Base-by-base conservation (phyloP, 2,329 filamentous ascomycete genomes). In the Pseudogymnoascus sp. region DNA sequence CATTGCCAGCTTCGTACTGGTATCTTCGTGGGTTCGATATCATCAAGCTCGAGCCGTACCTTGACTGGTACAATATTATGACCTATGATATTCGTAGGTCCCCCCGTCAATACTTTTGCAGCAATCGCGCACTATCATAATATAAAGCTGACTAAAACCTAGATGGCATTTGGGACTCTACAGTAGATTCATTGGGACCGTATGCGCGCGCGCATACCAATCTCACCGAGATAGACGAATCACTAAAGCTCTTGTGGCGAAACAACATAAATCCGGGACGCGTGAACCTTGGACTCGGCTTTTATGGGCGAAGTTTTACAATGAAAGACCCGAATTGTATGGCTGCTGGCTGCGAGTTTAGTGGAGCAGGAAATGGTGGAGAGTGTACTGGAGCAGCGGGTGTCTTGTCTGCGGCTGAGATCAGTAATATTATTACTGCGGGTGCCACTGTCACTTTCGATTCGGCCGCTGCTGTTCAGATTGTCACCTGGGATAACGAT, bases 201-300 rank as follows among this genome's bases (percentile, higher is more conserved):
- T 69, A 68, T n/a, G 68, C 74, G 2, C 62, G 71, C 14, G 68
- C 68, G 0, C 77, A 80, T 62, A 77, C 77, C 1, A 78, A 80
- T 62, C 61, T 80, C 0, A 77, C 76, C 1, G 76, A 80, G 65
- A 79, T 79, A 25, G 69, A 75, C 5, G 25, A 65, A 0, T 71
- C 57, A 18, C 18, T 77, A 0, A 71, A 78, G 3, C 74, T 81
- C 0, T 67, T 80, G 4, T 80, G 78, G 76, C 69, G 76, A 6
- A 74, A 72, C 30, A 65, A 73, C 18, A 67, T 82, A 1, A 64
- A 69, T 0, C 71, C 79, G 0, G 59, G 63, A 0, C 77, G 78
- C 60, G 64, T 82, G 5, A 69, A 68, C 4, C 58, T 82, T 4
- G 79, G 79, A 1, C 37, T 77, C 4, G 75, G 70, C 5, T 80